phyloP scores from a whole-genome alignment of 208 protist species.

The Leishmania lainsoni region DNA sequence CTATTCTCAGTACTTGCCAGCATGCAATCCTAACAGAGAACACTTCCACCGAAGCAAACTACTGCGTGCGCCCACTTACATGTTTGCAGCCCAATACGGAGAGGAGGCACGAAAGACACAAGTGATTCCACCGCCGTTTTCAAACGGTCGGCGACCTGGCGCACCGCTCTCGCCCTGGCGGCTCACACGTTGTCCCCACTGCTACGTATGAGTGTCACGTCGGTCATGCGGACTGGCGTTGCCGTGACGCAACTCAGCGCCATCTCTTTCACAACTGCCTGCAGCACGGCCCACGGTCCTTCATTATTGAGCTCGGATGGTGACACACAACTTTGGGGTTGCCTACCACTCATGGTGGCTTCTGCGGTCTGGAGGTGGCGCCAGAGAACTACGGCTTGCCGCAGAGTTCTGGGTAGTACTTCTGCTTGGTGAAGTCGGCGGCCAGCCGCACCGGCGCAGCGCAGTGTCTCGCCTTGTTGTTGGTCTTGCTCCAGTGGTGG shows the following conservation, averaged over 20 bases:
- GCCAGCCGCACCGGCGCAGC: not conserved
- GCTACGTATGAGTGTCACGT: constrained; percentile 25
- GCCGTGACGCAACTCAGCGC: constrained; percentile 31
- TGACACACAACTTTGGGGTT: not conserved
- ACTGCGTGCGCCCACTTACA: not conserved
- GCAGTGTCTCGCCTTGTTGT: not conserved
- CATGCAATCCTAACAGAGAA: not conserved
- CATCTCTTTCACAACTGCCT: constrained; percentile 29
- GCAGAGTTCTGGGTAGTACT: constrained; percentile 36
- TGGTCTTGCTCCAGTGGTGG: not conserved
- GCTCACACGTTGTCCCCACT: not conserved
- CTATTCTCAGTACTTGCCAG: not conserved
- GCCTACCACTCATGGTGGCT: not conserved
- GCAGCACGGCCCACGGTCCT: constrained; percentile 17
- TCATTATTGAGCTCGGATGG: not conserved
- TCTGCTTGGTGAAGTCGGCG: constrained; percentile 25
- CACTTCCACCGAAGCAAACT: not conserved
- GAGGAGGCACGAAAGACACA: not conserved
- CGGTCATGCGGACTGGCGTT: constrained; percentile 30
- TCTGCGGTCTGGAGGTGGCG: constrained; percentile 27
- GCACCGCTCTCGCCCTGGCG: no score
- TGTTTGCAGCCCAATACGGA: not conserved
- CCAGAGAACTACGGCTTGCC: constrained; percentile 38
- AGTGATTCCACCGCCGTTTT: not conserved
- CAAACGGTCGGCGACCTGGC: not conserved